Conservation (phyloP, 805 yeast genomes). For the Candida nemodendra region DNA sequence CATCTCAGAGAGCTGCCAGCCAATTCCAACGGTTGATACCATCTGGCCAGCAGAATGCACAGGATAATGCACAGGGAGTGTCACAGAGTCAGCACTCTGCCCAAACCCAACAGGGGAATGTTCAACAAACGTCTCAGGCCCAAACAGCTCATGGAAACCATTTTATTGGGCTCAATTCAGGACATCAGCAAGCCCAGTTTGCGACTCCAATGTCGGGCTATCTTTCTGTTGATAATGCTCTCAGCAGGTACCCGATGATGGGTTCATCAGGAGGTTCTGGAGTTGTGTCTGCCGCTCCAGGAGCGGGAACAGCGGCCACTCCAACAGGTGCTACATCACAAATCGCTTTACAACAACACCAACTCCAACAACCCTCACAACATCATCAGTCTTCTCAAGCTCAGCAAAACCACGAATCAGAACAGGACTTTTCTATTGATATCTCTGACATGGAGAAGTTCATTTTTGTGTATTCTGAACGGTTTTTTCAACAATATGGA, state of each 20-base stretch:
- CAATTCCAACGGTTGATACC: slow-evolving; percentile 5
- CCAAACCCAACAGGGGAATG: background rate
- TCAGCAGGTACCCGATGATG: slow-evolving; percentile 5
- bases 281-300: slow-evolving; percentile 1
- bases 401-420: background rate
- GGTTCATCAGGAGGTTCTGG: slow-evolving; percentile 1
- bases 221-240: slow-evolving; percentile 8
- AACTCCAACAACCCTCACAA: slow-evolving; percentile 6
- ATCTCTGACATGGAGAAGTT: slow-evolving; percentile 34
- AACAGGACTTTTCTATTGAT: slow-evolving; percentile 16
- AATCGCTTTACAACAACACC: slow-evolving; percentile 4
- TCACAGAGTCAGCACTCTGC: slow-evolving; percentile 3
- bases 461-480: slow-evolving; percentile 32
- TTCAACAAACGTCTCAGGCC: background rate
- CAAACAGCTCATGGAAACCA: background rate
- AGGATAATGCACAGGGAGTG: background rate
- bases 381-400: slow-evolving; percentile 6
- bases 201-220: slow-evolving; percentile 3
- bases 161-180: background rate
- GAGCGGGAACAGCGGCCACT: background rate
- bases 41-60: slow-evolving; percentile 1
- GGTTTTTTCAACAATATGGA: slow-evolving; percentile 30
- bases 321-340: background rate
- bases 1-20: slow-evolving; percentile 7
- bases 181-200: background rate